Conservation (phyloP, 2,329 filamentous ascomycete species). For the Fusarium lyarnte region DNA sequence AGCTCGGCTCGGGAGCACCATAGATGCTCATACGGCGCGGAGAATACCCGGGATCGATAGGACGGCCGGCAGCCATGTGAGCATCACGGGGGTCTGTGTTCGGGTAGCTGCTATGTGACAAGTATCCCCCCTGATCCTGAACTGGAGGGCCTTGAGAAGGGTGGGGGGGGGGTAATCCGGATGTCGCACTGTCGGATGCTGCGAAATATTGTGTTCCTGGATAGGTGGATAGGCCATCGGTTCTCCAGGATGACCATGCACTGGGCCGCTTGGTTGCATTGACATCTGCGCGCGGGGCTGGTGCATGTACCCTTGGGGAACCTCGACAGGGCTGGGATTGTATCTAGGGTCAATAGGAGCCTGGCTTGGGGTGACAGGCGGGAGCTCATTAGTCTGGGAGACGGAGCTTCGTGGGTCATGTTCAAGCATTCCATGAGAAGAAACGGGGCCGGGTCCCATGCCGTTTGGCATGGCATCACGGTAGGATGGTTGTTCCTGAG, state of each 20-base stretch:
- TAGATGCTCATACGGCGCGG: constrained; percentile 47
- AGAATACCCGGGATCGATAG: constrained; percentile 47
- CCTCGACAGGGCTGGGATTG: constrained; percentile 36
- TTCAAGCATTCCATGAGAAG: constrained; percentile 23
- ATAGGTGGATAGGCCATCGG: constrained; percentile 42
- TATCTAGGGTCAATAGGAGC: constrained; percentile 38
- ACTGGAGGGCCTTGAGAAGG: constrained; percentile 36
- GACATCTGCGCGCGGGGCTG: constrained; percentile 39
- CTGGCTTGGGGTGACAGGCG: constrained; percentile 34
- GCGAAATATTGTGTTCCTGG: constrained; percentile 39
- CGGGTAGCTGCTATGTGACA: constrained; percentile 43
- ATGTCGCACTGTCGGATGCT: constrained; percentile 41
- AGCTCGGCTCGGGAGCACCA: constrained; percentile 44
- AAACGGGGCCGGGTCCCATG: neutral
- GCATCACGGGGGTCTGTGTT: constrained; percentile 44
- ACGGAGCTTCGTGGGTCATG: constrained; percentile 36
- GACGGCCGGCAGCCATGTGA: constrained; percentile 44
- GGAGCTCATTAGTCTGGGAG: constrained; percentile 39
- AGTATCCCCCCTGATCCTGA: constrained; percentile 43
- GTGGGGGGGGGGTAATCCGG: constrained; percentile 43
- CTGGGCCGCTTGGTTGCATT: constrained; percentile 37
- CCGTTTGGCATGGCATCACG: constrained; percentile 15
- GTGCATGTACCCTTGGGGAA: constrained; percentile 40
- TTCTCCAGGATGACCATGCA: constrained; percentile 39
- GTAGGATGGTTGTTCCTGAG: constrained; percentile 22